Base-by-base conservation (phyloP, 169 alveolate genomes). In the Plasmodium gaboni region DNA sequence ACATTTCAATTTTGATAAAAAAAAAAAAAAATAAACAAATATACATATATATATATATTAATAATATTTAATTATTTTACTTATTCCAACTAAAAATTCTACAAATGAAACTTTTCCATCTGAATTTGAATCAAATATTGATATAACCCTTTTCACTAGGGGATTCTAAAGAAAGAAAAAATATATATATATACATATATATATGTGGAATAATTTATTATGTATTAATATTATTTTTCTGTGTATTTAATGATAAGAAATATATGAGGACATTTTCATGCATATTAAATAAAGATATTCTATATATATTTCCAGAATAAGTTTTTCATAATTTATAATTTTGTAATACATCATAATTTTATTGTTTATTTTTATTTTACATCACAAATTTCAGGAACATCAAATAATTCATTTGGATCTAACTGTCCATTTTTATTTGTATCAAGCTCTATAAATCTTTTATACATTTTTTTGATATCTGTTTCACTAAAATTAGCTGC, bases 91-190 rank as follows among this genome's bases (percentile, higher is more conserved):
- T 51, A 98, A 97, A 88, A 98, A 98, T 94, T 98, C 99, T 26
- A 96, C 96, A 95, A 98, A 98, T 67, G 99, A 97, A 26, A 98
- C 98, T 68, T 95, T 97, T 42, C 99, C 99, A 87, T 98, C 99
- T 71, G 96, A 94, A 91, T 98, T 96, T 44, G 97, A 96, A 88
- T 98, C 99, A 72, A 98, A 97, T 24, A 98, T 97, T 57, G 98
- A 92, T 44, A 97, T 97, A 73, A 98, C 99, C 70, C 99, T 93
- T 86, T 97, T 94, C 13, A 98, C 99, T 59, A 98, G 93, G 28
- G 99, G 99, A 92, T 98, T 98, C 93, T 97, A 92, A 13, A 50
- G 28, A 46, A 24, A 32, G 22, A 50, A 55, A n/a, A 44, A 72
- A 76, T 15, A 73, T n/a, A 61, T 38, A 48, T 72, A 12, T 51